phyloP scores from a whole-genome alignment of 345 rosid genomes.

The Alliaria petiolata region DNA sequence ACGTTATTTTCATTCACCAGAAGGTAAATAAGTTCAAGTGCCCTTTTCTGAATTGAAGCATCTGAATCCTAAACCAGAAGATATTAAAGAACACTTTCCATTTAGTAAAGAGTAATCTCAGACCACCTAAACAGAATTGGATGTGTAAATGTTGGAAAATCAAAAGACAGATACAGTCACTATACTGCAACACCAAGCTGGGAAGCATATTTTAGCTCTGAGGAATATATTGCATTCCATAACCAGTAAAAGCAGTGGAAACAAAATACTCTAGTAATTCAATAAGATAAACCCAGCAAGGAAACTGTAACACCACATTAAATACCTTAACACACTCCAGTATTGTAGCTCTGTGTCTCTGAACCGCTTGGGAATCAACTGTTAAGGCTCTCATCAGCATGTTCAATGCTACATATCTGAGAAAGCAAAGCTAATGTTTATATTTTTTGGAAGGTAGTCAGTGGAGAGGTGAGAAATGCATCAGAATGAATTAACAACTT shows the following conservation, averaged over 20 bases:
- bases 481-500: background rate
- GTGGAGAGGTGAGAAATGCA: conserved; percentile 15
- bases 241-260: conserved; percentile 1
- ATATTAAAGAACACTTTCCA: conserved; percentile 22
- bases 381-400: conserved; percentile 90
- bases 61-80: conserved; percentile 77
- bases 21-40: conserved; percentile 82
- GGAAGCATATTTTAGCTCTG: background rate
- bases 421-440: conserved; percentile 22
- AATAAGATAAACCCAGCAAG: conserved; percentile 9
- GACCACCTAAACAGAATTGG: conserved; percentile 1
- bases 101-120: conserved; percentile 12
- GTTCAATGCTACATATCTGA: conserved; percentile 89
- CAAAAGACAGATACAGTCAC: background rate
- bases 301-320: conserved; percentile 21
- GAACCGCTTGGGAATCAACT: conserved; percentile 94
- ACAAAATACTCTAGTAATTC: background rate
- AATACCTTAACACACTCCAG: conserved; percentile 97
- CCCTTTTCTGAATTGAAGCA: conserved; percentile 96
- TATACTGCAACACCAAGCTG: background rate
- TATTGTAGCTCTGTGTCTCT: conserved; percentile 90
- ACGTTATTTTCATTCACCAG: conserved; percentile 84
- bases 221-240: background rate
- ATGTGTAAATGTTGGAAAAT: background rate
- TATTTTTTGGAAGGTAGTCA: conserved; percentile 7